Conservation (phyloP, 208 protist species). For the Trypanosoma platydactyli region DNA sequence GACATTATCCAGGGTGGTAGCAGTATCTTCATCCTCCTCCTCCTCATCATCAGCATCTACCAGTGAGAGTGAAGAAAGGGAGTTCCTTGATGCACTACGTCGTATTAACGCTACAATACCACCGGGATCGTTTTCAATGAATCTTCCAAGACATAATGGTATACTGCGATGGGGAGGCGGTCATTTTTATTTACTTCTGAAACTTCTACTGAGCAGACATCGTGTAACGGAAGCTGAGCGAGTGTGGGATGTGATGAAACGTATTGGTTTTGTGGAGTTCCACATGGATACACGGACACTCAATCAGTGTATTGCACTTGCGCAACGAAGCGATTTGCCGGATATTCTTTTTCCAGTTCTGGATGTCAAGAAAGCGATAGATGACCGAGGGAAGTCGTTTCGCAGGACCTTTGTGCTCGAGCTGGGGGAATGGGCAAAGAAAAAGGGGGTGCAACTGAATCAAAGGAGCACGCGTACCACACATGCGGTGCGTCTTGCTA, state of each 20-base stretch:
- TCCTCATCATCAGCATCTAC: neutral
- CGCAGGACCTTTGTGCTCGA: conserved; percentile 44
- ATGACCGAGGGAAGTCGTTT: conserved; percentile 39
- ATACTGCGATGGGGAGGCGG: conserved; percentile 65
- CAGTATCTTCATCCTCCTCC: neutral
- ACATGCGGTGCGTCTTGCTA: conserved; percentile 39
- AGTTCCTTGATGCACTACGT: conserved; percentile 39
- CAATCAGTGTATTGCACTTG: conserved; percentile 56
- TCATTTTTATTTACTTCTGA: conserved; percentile 75
- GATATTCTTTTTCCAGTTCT: conserved; percentile 20
- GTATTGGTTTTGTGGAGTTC: conserved; percentile 64
- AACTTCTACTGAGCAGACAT: conserved; percentile 50
- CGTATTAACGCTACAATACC: conserved; percentile 37
- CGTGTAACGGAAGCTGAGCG: conserved; percentile 48
- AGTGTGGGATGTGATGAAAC: conserved; percentile 72
- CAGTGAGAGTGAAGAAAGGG: conserved; percentile 15
- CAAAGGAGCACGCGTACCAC: conserved; percentile 35
- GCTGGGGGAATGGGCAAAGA: conserved; percentile 47
- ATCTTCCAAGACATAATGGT: conserved; percentile 26
- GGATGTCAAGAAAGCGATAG: conserved; percentile 25
- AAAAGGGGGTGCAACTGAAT: conserved; percentile 34
- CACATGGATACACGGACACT: conserved; percentile 55
- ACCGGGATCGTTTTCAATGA: neutral
- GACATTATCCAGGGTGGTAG: too few relatives aligned
- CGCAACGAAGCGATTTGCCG: conserved; percentile 14